phyloP scores from a whole-genome alignment of 257 asterid species.

The Hygrophila difformis region DNA sequence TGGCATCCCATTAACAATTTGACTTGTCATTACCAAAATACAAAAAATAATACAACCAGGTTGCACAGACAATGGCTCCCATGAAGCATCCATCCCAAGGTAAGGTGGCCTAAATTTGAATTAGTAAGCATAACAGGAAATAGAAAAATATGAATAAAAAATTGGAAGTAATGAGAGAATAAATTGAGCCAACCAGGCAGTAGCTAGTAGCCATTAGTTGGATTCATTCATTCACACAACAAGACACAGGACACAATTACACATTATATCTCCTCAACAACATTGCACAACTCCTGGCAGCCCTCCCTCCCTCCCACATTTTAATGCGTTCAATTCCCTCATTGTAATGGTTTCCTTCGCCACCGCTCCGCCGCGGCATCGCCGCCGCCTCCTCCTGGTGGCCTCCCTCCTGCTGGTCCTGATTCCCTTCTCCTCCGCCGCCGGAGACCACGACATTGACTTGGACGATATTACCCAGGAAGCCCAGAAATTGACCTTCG shows the following conservation, averaged over 20 bases:
- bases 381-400: constrained; percentile 14
- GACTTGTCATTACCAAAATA: constrained; percentile 4
- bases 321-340: constrained; percentile 22
- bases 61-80: no score
- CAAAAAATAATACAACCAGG: no score
- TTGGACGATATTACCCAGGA: constrained; percentile 6
- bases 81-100: no score
- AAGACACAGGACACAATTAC: no score
- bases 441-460: constrained; percentile 11
- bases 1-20: constrained; percentile 20
- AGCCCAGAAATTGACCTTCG: constrained; percentile 24
- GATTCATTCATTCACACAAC: constrained; percentile 1
- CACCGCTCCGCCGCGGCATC: constrained; percentile 24
- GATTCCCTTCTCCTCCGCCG: constrained; percentile 19
- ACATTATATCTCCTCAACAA: no score
- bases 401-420: constrained; percentile 13
- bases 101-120: no score
- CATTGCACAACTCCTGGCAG: constrained; percentile 23
- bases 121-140: no score
- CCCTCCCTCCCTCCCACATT: constrained; percentile 18
- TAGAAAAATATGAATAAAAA: constrained; percentile 2
- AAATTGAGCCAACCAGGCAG: constrained; percentile 24
- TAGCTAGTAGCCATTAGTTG: not conserved
- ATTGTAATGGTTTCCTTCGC: constrained; percentile 22
- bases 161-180: constrained; percentile 16